Base-by-base conservation (phyloP, 2,329 filamentous ascomycete genomes). In the Ophioceras dolichostomum region DNA sequence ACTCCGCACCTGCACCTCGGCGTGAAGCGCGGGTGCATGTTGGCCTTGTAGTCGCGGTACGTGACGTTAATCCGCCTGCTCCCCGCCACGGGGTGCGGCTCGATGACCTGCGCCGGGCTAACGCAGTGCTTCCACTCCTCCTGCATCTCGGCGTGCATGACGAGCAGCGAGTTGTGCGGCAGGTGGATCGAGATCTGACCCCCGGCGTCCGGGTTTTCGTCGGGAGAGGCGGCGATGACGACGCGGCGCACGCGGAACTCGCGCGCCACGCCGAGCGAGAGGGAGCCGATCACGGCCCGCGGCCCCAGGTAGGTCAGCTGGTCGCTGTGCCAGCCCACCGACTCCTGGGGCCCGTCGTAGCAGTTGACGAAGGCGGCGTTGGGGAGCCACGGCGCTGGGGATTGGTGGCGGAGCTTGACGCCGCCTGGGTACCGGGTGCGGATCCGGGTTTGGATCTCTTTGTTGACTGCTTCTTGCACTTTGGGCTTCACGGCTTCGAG, bases 131-230 rank as follows among this genome's bases (percentile, higher is more conserved):
- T 96, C 87, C 87, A 96, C 52, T 83, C 80, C 53, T 96, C 89
- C 53, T 96, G 89, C 85, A 94, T 96, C 53, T 94, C 86, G 1
- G 89, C 88, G 51, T 96, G 88, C 91, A 98, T 96, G 9, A 96
- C 68, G 0, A 98, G 68, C 0, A 96, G 70, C 1, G 85, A 93
- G 56, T 96, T 96, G 57, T 96, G 91, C 0, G 89, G 89, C 0
- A 96, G 74, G 48, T 95, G 86, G 31, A 96, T 91, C 1, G 86
- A 78, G 41, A 96, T 89, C 53, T 94, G 88, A 4, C 88, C 89
- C 50, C 83, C 76, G 0, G 71, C 68, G 45, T 91, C 80, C 29
- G 30, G 44, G 22, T 91, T 83, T 2, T 83, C 85, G 50, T 83
- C 74, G 1, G 70, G 66, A 44, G 88, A 79, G 2, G 69, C 63